Evolutionary conservation across 2,329 filamentous ascomycete genomes (phyloP).

Genomic region (Xylaria sp.): DNA sequence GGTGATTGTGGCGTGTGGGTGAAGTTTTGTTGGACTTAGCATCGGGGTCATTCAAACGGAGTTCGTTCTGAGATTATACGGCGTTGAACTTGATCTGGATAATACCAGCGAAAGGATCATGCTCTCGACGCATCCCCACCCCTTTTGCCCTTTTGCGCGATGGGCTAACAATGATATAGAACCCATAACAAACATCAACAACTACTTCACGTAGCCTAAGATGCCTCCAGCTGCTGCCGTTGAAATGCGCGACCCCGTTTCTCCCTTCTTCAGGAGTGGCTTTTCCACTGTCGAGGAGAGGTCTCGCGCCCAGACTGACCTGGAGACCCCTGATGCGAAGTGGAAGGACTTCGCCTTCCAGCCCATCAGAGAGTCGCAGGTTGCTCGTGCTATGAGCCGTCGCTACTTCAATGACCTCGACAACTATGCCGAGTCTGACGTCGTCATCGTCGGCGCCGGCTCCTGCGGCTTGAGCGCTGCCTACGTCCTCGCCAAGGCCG

Average conservation of each 20-base stretch:
- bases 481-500: conserved; percentile 75
- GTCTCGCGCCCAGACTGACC: conserved; percentile 42
- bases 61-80: conserved; percentile 76
- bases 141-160: conserved; percentile 32
- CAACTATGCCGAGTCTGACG: conserved; percentile 83
- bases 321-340: conserved; percentile 64
- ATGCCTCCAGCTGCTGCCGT: conserved; percentile 78
- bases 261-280: conserved; percentile 44
- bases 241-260: conserved; percentile 49
- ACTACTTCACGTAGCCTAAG: conserved; percentile 32
- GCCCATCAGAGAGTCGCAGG: conserved; percentile 85
- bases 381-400: conserved; percentile 87
- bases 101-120: conserved; percentile 99
- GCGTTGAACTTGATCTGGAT: conserved; percentile 94
- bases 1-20: conserved; percentile 9
- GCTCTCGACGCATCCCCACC: conserved; percentile 50
- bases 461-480: conserved; percentile 82
- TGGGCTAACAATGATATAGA: conserved; percentile 30
- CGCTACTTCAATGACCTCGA: conserved; percentile 91
- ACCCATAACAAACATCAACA: conserved; percentile 24
- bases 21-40: neutral
- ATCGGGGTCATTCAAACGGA: conserved; percentile 20
- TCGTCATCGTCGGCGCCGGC: conserved; percentile 88
- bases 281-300: conserved; percentile 37
- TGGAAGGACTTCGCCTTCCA: conserved; percentile 81